phyloP scores from a whole-genome alignment of 257 asterid species.

The Plantago major region DNA sequence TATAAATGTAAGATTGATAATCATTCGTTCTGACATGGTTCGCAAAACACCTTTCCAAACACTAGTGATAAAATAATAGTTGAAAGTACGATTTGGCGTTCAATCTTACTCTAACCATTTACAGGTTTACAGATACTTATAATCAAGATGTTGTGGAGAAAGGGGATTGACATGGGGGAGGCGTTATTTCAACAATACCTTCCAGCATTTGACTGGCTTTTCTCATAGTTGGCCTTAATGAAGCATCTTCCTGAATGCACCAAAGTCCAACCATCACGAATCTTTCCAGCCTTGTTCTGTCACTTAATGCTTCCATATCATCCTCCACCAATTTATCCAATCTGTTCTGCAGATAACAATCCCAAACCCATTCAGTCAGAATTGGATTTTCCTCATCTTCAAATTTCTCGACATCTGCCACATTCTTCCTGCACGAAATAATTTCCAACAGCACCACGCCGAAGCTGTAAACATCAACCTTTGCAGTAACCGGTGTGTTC shows the following conservation, averaged over 20 bases:
- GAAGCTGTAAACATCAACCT: constrained; percentile 50
- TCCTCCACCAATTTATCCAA: constrained; percentile 30
- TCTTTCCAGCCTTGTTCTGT: constrained; percentile 29
- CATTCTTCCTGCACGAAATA: constrained; percentile 31
- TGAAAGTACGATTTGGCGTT: too few species aligned
- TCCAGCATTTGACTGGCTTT: constrained; percentile 49
- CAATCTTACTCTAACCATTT: too few species aligned
- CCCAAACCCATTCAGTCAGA: constrained; percentile 38
- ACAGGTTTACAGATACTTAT: neutral
- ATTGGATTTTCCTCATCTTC: constrained; percentile 12
- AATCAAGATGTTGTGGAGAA: neutral
- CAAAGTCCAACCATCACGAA: constrained; percentile 45
- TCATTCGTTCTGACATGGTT: too few species aligned
- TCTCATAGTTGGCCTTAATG: constrained; percentile 50
- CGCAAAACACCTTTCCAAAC: too few species aligned
- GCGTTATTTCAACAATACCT: constrained; percentile 41
- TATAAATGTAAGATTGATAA: too few species aligned
- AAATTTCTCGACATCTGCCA: too few species aligned
- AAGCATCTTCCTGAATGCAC: constrained; percentile 59
- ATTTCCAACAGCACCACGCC: constrained; percentile 43
- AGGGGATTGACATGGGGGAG: constrained; percentile 36
- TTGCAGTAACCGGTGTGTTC: constrained; percentile 30
- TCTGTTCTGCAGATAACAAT: constrained; percentile 25
- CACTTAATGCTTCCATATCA: constrained; percentile 39
- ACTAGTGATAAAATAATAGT: too few species aligned